phyloP scores from a whole-genome alignment of 371 early-diverging fungal species.

The Apophysomyces variabilis region DNA sequence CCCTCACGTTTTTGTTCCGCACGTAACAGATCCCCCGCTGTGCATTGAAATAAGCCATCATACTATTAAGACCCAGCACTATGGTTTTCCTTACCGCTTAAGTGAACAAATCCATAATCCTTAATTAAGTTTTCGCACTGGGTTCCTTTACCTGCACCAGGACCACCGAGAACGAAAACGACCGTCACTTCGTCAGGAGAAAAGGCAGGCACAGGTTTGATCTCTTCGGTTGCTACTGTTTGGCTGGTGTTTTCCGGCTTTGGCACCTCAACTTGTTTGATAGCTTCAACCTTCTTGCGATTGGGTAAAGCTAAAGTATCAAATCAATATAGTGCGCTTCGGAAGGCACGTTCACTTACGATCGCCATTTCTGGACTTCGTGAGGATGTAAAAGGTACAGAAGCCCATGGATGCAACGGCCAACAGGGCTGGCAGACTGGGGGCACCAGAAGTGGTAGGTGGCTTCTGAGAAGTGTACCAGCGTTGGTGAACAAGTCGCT shows the following conservation, averaged over 20 bases:
- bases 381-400: slow-evolving; percentile 51
- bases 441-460: slow-evolving; percentile 17
- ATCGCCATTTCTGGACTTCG: slow-evolving; percentile 51
- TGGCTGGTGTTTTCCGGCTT: slow-evolving; percentile 21
- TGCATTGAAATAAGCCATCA: not conserved
- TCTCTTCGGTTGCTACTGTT: slow-evolving; percentile 15
- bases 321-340: not conserved
- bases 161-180: slow-evolving; percentile 77
- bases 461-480: slow-evolving; percentile 2
- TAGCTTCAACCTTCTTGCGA: slow-evolving; percentile 12
- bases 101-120: slow-evolving; percentile 90
- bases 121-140: slow-evolving; percentile 85
- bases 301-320: not conserved
- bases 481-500: slow-evolving; percentile 5
- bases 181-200: slow-evolving; percentile 60
- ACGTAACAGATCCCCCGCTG: slow-evolving; percentile 94
- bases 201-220: slow-evolving; percentile 39
- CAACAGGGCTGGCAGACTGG: slow-evolving; percentile 52
- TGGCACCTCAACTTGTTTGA: slow-evolving; percentile 23
- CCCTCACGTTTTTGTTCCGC: slow-evolving; percentile 82
- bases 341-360: slow-evolving; percentile 25
- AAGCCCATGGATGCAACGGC: slow-evolving; percentile 61
- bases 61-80: not conserved
- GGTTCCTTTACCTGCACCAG: slow-evolving; percentile 92
- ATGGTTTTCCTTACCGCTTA: slow-evolving; percentile 67